These are phyloP conservation scores for Entomortierella chlamydospora DNA, from an alignment of 192 early-diverging fungal genomes.

Conservation along the genomic window DNA sequence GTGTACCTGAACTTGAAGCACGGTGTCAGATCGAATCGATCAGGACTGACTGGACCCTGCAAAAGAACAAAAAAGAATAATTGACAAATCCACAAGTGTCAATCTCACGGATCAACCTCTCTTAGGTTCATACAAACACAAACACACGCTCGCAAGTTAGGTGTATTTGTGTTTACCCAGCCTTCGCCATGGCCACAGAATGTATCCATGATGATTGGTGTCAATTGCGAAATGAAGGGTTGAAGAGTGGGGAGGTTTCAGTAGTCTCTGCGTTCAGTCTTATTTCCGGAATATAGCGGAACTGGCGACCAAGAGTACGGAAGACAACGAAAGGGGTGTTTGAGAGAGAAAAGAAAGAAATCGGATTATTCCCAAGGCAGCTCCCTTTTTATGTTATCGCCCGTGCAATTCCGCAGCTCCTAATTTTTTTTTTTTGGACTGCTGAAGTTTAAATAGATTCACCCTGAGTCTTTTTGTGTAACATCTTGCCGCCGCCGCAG, in stretches of 20 bases:
- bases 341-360: background rate
- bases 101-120: too few relatives aligned
- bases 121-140: background rate
- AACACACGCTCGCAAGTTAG: background rate
- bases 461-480: too few relatives aligned
- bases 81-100: background rate
- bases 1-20: slow-evolving; percentile 45
- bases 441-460: too few relatives aligned
- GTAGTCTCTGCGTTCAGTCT: too few relatives aligned
- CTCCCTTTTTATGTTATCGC: background rate
- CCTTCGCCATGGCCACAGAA: slow-evolving; percentile 19
- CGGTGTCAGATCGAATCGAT: slow-evolving; percentile 28
- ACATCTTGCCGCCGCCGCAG: too few relatives aligned
- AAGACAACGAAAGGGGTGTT: background rate
- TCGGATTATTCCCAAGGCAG: too few relatives aligned
- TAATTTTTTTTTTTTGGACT: too few relatives aligned
- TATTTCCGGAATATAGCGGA: background rate
- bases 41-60: slow-evolving; percentile 26
- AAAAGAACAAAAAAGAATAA: background rate
- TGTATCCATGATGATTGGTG: background rate
- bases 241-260: background rate
- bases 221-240: background rate
- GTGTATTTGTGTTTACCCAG: slow-evolving; percentile 3
- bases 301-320: background rate
- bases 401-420: background rate